phyloP scores from a whole-genome alignment of 805 yeast species.

The Nakazawaea holstii region DNA sequence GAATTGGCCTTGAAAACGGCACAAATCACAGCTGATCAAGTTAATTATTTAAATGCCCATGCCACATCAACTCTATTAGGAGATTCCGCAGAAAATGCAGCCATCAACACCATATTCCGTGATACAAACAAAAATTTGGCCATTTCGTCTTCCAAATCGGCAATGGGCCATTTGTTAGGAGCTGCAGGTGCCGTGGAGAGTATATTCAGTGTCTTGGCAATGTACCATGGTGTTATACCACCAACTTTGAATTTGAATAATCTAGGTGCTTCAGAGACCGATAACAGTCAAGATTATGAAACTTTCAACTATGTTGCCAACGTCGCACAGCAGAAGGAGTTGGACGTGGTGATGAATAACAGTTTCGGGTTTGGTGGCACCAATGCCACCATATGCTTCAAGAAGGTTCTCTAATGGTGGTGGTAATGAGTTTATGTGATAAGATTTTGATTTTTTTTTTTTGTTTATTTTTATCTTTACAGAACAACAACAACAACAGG shows the following conservation, averaged over 20 bases:
- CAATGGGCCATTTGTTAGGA: slow-evolving; percentile 91
- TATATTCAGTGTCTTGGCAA: slow-evolving; percentile 67
- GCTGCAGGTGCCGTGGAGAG: slow-evolving; percentile 96
- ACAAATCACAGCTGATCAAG: slow-evolving; percentile 36
- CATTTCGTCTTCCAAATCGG: slow-evolving; percentile 83
- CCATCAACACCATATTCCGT: slow-evolving; percentile 53
- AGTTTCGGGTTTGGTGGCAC: slow-evolving; percentile 99
- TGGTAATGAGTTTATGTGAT: not conserved
- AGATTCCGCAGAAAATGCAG: slow-evolving; percentile 80
- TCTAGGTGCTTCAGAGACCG: slow-evolving; percentile 45
- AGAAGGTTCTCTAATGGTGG: slow-evolving; percentile 19
- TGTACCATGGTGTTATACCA: slow-evolving; percentile 56
- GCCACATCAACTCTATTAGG: slow-evolving; percentile 93
- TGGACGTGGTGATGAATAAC: slow-evolving; percentile 68
- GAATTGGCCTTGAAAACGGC: slow-evolving; percentile 58
- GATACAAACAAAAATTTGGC: slow-evolving; percentile 32
- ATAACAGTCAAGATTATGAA: slow-evolving; percentile 19
- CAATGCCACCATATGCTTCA: slow-evolving; percentile 67
- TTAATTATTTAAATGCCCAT: slow-evolving; percentile 89
- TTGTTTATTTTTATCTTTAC: not conserved
- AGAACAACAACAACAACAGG: too few relatives aligned
- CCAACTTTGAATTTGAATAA: slow-evolving; percentile 71
- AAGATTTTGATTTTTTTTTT: not conserved
- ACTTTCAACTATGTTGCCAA: slow-evolving; percentile 55
- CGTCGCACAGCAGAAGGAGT: slow-evolving; percentile 29